Conservation (phyloP, 1,284 basidiomycete genomes). For the Ceratobasidium sp. region DNA sequence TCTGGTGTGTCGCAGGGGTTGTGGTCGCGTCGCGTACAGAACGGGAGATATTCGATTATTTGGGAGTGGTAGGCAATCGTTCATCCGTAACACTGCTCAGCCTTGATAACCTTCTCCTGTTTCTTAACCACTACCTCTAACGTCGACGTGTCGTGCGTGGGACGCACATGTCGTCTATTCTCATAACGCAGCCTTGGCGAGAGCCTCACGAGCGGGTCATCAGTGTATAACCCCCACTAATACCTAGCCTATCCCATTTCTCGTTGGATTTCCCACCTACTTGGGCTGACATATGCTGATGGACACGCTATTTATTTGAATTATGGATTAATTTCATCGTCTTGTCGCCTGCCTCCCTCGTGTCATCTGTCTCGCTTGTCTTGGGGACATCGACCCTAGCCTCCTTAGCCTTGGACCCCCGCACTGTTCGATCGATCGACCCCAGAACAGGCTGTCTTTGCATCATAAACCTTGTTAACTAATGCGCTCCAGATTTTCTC, state of each 20-base stretch:
- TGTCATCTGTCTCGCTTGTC: slow-evolving; percentile 38
- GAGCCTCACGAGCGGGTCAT: slow-evolving; percentile 76
- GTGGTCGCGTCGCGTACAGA: slow-evolving; percentile 86
- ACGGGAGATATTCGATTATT: slow-evolving; percentile 82
- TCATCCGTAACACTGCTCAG: neutral
- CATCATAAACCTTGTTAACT: slow-evolving; percentile 39
- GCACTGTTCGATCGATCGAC: slow-evolving; percentile 42
- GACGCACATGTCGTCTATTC: slow-evolving; percentile 12
- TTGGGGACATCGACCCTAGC: slow-evolving; percentile 38
- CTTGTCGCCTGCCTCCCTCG: slow-evolving; percentile 23
- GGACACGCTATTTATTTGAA: slow-evolving; percentile 35
- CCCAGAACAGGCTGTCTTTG: neutral
- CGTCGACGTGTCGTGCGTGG: slow-evolving; percentile 57
- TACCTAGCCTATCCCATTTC: slow-evolving; percentile 25
- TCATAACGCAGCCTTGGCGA: slow-evolving; percentile 70
- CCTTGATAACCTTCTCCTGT: slow-evolving; percentile 21
- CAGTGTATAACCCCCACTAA: slow-evolving; percentile 22
- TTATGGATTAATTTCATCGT: slow-evolving; percentile 35
- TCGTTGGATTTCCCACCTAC: slow-evolving; percentile 15
- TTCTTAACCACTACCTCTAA: slow-evolving; percentile 24
- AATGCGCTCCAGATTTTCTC: neutral
- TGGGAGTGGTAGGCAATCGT: slow-evolving; percentile 62
- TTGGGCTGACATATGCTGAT: slow-evolving; percentile 12
- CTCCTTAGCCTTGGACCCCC: slow-evolving; percentile 25
- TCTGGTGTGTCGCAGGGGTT: slow-evolving; percentile 65